Conservation (phyloP, 1,139 yeast species). For the Taphrina betulina region DNA sequence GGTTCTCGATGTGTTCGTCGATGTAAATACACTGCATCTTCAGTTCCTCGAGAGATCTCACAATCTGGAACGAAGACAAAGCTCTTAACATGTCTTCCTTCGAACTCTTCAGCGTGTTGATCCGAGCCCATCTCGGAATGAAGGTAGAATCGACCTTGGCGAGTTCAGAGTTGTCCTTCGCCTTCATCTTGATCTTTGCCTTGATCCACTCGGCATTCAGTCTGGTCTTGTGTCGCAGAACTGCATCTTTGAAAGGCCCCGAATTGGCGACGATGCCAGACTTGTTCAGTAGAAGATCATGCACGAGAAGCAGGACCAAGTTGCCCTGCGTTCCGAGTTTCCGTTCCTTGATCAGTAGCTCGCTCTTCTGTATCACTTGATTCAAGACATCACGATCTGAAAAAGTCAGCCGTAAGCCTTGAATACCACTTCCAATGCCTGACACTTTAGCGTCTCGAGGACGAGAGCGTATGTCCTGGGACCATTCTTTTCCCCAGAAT, state of each 20-base stretch:
- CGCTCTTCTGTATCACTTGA: conserved; percentile 29
- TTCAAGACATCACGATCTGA: conserved; percentile 31
- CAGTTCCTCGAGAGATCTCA: conserved; percentile 52
- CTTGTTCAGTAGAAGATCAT: conserved; percentile 74
- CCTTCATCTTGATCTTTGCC: conserved; percentile 53
- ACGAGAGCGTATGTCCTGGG: conserved; percentile 35
- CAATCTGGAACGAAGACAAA: conserved; percentile 47
- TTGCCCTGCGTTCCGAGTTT: conserved; percentile 40
- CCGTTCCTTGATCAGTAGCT: conserved; percentile 41
- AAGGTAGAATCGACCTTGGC: conserved; percentile 26
- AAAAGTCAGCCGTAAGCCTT: no score
- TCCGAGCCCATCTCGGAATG: conserved; percentile 86
- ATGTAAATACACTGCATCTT: conserved; percentile 48
- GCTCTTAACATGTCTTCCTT: conserved; percentile 48
- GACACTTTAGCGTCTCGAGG: conserved; percentile 42
- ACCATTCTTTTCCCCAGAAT: conserved; percentile 27
- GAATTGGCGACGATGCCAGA: conserved; percentile 87
- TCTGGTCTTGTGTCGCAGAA: conserved; percentile 74
- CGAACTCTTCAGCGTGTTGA: conserved; percentile 59
- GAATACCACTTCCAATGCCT: no score
- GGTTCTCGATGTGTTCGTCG: conserved; percentile 56
- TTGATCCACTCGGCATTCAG: conserved; percentile 78
- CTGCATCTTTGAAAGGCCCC: conserved; percentile 78
- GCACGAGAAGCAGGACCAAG: conserved; percentile 64
- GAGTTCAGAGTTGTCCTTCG: conserved; percentile 34